Base-by-base conservation (phyloP, 371 early-diverging fungal species). In the Cokeromyces recurvatus region DNA sequence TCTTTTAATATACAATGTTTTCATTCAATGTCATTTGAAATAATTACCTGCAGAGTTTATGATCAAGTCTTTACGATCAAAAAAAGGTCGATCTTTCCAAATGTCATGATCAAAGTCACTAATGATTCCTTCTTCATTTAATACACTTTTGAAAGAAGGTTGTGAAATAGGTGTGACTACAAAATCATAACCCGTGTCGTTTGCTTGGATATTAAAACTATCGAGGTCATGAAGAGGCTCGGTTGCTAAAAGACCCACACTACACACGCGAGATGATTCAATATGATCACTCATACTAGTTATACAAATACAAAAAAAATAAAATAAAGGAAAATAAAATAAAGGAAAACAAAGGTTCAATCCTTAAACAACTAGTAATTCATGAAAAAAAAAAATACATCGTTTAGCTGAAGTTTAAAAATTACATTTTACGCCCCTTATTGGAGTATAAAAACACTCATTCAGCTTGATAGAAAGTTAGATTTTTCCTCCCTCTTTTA, bases 171-270 rank as follows among this genome's bases (percentile, higher is more conserved):
- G 85, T 22, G 75, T 67, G 11, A 75, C 69, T 8, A 82, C 53
- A 56, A 81, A 85, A 43, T 85, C 83, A 44, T 79, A 74, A 11
- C 74, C 76, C 11, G 68, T 66, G 19, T 77, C 67, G 15, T 61
- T 67, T 6, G 74, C 77, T 52, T 66, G 65, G 11, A 41, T 21
- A 21, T 77, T 57, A 29, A 82, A 72, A 2, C 55, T 45, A 12
- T 48, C 53, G 20, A 79, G 27, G 48, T 75, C 71, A 14, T 68
- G 64, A 37, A 53, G 61, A 15, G 53, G 48, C 6, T 66, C 67
- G 6, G 43, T 55, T 0, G 67, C 58, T 2, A 73, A 35, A 20
- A 73, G 46, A 11, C 74, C 74, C 16, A 72, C 51, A 22, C 59
- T 54, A 29, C 72, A 72, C 21, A 51, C 36, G 32, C 66, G 66